Evolutionary conservation across 805 yeast genomes (phyloP), one percentile per base, ranked within the genome.

Genomic region (Candida incommunis): DNA sequence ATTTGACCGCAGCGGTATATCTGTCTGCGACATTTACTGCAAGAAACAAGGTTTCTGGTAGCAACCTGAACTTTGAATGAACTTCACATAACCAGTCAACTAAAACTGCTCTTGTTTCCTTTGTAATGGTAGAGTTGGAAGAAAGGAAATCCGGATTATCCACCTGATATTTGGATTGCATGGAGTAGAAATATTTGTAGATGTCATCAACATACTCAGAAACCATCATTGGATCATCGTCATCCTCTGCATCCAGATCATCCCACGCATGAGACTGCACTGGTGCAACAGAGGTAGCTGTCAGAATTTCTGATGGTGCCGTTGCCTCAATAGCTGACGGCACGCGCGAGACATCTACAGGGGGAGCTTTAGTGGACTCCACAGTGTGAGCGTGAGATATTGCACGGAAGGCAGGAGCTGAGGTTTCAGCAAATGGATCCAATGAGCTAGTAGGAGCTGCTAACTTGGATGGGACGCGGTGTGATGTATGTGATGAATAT

Each of bases 81-180:
- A 87, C 88, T 59, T 85, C 94, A 9, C 85, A 85, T 52, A 87
- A 69, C 96, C 96, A 87, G 64, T 88, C 95, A n/a, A 87, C 85
- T 47, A 87, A 66, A 44, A 87, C 82, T 4, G 86, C 79, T 52
- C 96, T 74, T 82, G 83, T 82, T 49, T 77, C 75, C 46, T 95
- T 94, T 54, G 81, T 76, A 53, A 85, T 63, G 48, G 77, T 76
- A 43, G 74, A 71, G 59, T 80, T 83, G 62, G 76, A 71, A 49
- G 65, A 69, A 29, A 83, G 63, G 59, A 83, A 84, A 42, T 63
- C 62, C 23, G 67, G 62, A 25, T 13, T 25, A 37, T 63, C 56
- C 18, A 87, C 95, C 56, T 84, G 66, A 41, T 90, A 84, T 55
- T 74, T 71, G 41, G 71, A 62, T 65, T 87, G 95, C 48, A 80